These are phyloP conservation scores for Schwanniomyces pseudopolymorphus DNA, from an alignment of 805 yeast species.

Conservation along the genomic window DNA sequence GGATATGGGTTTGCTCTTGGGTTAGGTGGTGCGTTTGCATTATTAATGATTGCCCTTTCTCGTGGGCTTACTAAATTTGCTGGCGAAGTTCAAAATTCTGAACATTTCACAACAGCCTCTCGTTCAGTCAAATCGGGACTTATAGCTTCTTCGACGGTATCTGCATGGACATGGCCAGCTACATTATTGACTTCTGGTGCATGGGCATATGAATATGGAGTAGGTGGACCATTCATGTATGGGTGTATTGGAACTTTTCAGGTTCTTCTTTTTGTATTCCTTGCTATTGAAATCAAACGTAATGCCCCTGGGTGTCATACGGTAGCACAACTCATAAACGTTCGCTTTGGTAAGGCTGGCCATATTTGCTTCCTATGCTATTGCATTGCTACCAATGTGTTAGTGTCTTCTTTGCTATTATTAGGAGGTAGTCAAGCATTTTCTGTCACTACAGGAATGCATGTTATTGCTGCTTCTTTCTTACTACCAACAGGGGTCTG, in stretches of 20 bases:
- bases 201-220: constrained; percentile 42
- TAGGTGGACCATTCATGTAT: constrained; percentile 40
- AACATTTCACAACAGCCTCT: constrained; percentile 43
- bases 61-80: constrained; percentile 31
- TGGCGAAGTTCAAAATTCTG: constrained; percentile 43
- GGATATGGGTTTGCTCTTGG: constrained; percentile 48
- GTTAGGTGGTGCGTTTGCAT: constrained; percentile 45
- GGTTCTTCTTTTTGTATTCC: constrained; percentile 15
- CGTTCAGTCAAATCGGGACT: constrained; percentile 44
- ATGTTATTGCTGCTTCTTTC: constrained; percentile 37
- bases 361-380: constrained; percentile 23
- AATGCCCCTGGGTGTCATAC: constrained; percentile 6
- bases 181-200: constrained; percentile 28
- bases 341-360: constrained; percentile 26
- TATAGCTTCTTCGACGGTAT: constrained; percentile 42
- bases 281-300: constrained; percentile 19
- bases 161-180: constrained; percentile 50
- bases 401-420: constrained; percentile 19
- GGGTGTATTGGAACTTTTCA: constrained; percentile 29
- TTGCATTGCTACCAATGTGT: constrained; percentile 22
- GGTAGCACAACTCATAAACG: background rate
- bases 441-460: constrained; percentile 69
- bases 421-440: constrained; percentile 60
- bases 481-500: constrained; percentile 23
- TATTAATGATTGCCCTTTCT: constrained; percentile 35